Evolutionary conservation across 2,329 filamentous ascomycete species (phyloP), one percentile per base, ranked within the genome.

Genomic region (Neophaeococcomyces aloes): DNA sequence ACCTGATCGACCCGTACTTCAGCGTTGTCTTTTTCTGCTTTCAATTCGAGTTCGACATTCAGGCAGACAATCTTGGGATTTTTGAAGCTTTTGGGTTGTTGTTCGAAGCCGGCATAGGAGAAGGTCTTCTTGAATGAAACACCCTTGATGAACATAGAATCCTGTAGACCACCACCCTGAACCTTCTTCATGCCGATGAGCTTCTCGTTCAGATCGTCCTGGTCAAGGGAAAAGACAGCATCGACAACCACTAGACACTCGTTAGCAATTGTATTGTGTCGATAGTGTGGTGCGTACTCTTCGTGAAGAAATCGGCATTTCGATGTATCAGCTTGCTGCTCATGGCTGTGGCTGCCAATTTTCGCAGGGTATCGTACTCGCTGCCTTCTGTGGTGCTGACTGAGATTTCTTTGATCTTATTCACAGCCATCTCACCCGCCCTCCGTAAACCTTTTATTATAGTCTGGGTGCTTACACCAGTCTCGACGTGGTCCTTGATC

Each of bases 81-180:
- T 61, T 76, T 79, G 73, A 98, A 96, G 6, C 78, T 81, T 69
- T 98, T 98, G 54, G 91, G 91, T 70, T 98, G 91, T 70, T 98
- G 91, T 70, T 98, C 91, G 68, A 98, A 98, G 61, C 91, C 91
- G 56, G 91, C 91, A 62, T 98, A 98, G 40, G 89, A 88, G 66
- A 98, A 98, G 4, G 91, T 98, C 78, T 98, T 98, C 74, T 96
- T 96, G 75, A 98, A 98, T 29, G 91, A 89, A 50, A 98, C 91
- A 61, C 91, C 91, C 64, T 96, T 91, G 61, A 98, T 83, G 66
- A 96, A 96, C 31, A 94, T 77, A 2, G 89, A 95, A 51, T 96
- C 91, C 59, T 94, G 91, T 25, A 98, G 78, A 29, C 86, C 94
- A 64, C 91, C 91, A 60, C 91, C 91, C 30, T 87, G 89, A 51